Conservation (phyloP, 768 basidiomycete species). For the Lactifluus volemus region DNA sequence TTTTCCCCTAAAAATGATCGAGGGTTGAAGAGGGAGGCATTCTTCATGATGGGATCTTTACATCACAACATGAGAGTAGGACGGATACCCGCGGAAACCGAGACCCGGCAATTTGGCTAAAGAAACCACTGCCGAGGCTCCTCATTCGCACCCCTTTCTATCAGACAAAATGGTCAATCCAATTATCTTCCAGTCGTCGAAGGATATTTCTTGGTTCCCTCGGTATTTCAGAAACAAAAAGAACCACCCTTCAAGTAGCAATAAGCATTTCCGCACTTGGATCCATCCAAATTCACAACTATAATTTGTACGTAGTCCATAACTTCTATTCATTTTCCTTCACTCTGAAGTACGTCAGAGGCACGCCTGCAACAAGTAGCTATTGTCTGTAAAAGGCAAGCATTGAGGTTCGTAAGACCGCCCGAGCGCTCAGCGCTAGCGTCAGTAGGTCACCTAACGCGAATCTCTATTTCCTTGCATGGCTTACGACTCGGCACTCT, state of each 20-base stretch:
- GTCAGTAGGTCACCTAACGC: not conserved
- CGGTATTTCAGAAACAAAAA: constrained; percentile 12
- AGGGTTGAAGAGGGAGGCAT: not conserved
- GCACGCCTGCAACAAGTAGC: not conserved
- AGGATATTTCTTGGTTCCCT: not conserved
- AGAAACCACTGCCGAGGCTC: not conserved
- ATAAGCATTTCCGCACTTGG: constrained; percentile 1
- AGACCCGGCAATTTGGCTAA: constrained; percentile 6
- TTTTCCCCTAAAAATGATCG: not conserved
- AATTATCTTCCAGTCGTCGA: not conserved
- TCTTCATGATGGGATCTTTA: not conserved
- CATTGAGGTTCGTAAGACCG: constrained; percentile 3
- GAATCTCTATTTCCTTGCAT: not conserved
- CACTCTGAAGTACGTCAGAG: constrained; percentile 10
- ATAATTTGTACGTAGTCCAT: constrained; percentile 12
- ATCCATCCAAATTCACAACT: not conserved
- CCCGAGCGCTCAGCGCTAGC: constrained; percentile 10
- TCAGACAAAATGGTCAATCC: too few relatives aligned
- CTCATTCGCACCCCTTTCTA: not conserved
- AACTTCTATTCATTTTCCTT: not conserved
- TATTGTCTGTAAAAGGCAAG: constrained; percentile 6
- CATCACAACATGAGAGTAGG: not conserved
- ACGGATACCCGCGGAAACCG: not conserved
- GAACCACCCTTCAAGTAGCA: not conserved
- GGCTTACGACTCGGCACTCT: not conserved